These are phyloP conservation scores for Tuber umbilicatum DNA, from an alignment of 495 filamentous ascomycete species.

Conservation along the genomic window DNA sequence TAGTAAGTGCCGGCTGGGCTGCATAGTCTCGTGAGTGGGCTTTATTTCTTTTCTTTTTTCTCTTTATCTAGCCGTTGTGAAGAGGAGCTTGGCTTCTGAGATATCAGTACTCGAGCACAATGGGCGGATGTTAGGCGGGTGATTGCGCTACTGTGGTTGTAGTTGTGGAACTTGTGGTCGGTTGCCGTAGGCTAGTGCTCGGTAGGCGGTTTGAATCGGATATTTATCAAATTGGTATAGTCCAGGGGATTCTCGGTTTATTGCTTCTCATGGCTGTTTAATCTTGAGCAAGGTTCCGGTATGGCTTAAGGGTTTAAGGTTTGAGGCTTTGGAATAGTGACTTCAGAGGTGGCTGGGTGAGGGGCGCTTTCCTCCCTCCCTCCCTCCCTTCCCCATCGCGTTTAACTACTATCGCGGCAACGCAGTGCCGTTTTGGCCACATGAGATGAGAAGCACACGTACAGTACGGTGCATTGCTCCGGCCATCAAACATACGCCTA, in stretches of 20 bases:
- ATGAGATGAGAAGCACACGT: constrained; percentile 2
- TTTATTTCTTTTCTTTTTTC: neutral
- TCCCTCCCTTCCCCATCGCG: neutral
- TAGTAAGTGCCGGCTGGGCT: neutral
- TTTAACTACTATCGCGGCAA: neutral
- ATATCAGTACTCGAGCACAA: too few species aligned
- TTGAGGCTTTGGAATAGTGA: neutral
- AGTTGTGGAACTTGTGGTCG: neutral
- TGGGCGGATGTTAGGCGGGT: neutral
- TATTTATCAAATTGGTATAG: neutral
- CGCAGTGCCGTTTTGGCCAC: neutral
- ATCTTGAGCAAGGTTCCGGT: neutral
- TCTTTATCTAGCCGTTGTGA: neutral
- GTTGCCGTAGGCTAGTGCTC: too few species aligned
- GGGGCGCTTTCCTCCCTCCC: neutral
- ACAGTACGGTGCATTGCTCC: neutral
- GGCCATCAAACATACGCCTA: neutral
- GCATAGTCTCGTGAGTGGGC: neutral
- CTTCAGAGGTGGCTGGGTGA: neutral
- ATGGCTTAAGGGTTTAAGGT: neutral
- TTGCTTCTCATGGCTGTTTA: neutral
- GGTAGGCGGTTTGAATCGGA: neutral
- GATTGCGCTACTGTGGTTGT: neutral
- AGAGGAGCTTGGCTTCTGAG: neutral
- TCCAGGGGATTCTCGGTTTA: neutral